phyloP scores from a whole-genome alignment of 2,329 filamentous ascomycete species.

The Phyllosticta ampelicida region DNA sequence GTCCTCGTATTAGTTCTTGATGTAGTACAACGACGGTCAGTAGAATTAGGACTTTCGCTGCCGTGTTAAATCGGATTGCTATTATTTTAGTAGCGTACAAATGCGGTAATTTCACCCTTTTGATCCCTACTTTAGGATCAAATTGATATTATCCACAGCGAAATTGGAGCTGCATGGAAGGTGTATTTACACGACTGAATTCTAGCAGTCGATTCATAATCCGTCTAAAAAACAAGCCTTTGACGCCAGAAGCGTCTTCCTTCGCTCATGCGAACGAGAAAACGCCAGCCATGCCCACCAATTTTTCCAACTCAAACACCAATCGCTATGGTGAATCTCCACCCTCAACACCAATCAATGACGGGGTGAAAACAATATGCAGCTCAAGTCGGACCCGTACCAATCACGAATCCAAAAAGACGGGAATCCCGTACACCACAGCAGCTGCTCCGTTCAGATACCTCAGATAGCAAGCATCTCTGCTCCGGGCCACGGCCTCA shows the following conservation, averaged over 20 bases:
- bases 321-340: not conserved
- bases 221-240: not conserved
- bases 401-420: slow-evolving; percentile 50
- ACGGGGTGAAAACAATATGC: not conserved
- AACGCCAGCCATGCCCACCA: not conserved
- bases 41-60: no score
- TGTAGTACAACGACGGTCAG: no score
- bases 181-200: not conserved
- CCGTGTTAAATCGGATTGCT: no score
- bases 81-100: no score
- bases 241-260: not conserved
- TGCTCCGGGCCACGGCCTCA: slow-evolving; percentile 67
- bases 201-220: not conserved
- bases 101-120: no score
- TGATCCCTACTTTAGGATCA: no score
- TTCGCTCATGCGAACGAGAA: not conserved
- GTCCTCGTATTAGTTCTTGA: no score
- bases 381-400: not conserved
- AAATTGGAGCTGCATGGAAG: no score
- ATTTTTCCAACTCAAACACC: not conserved
- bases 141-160: no score
- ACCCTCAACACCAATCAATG: not conserved
- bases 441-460: slow-evolving; percentile 92
- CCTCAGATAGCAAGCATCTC: slow-evolving; percentile 70
- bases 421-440: slow-evolving; percentile 89